phyloP scores from a whole-genome alignment of 208 protist genomes.

The Jaenimonas drosophilae region DNA sequence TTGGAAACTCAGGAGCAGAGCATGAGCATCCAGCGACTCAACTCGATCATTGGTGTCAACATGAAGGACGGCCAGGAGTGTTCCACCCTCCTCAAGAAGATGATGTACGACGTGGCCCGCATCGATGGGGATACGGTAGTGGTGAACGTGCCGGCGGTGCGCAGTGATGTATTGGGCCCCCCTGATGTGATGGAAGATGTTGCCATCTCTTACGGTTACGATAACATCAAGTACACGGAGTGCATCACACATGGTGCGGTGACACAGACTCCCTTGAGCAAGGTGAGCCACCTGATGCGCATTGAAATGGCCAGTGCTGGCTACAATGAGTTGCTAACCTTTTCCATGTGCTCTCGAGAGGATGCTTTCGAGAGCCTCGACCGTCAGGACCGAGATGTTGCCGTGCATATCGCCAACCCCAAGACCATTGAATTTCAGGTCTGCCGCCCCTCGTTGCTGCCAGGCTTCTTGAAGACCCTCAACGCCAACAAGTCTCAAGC shows the following conservation, averaged over 20 bases:
- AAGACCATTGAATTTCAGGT: conserved; percentile 94
- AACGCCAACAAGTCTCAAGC: conserved; percentile 84
- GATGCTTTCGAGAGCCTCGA: conserved; percentile 87
- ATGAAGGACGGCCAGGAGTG: conserved; percentile 60
- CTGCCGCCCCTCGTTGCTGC: conserved; percentile 90
- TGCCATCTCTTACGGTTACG: conserved; percentile 96
- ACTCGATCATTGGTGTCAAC: conserved; percentile 85
- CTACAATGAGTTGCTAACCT: conserved; percentile 95
- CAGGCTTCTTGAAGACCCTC: conserved; percentile 95
- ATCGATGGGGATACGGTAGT: conserved; percentile 30
- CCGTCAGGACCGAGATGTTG: conserved; percentile 61
- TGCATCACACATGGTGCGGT: conserved; percentile 77
- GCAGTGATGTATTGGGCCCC: conserved; percentile 94
- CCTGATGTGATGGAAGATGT: conserved; percentile 98
- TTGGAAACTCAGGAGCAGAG: conserved; percentile 39
- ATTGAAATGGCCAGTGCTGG: conserved; percentile 90
- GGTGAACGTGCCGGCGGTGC: conserved; percentile 86
- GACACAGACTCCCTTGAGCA: conserved; percentile 88
- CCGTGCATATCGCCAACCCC: conserved; percentile 90
- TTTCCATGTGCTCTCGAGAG: conserved; percentile 88
- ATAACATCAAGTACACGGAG: conserved; percentile 88
- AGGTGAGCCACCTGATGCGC: conserved; percentile 90
- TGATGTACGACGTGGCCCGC: conserved; percentile 79
- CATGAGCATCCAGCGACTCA: conserved; percentile 63
- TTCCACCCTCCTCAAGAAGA: conserved; percentile 76